Evolutionary conservation across 257 asterid species (phyloP), one percentile per base, ranked within the genome.

Genomic region (Jacaranda copaia): DNA sequence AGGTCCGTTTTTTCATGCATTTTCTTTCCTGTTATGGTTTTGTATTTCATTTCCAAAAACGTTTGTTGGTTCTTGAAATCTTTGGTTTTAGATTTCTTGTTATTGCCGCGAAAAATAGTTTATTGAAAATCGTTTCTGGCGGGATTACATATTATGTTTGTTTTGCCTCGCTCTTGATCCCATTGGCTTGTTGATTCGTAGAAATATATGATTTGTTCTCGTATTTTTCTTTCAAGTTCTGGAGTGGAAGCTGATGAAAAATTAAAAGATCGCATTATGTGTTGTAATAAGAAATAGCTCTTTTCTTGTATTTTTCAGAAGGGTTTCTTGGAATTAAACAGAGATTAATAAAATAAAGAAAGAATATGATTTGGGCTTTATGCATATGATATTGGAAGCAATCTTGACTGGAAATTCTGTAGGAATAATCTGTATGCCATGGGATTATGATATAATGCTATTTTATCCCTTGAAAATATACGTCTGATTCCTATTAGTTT

Each of bases 1-100:
- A 77, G 82, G 83, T 81, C 70, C 62, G 15, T 14, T 18, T 49
- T 61, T 61, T 9, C 14, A 16, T 53, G 75, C 35, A n/a, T 18
- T 74, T 67, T 38, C 0, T 40, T 39, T 65, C 18, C 48, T 32
- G 51, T 19, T 58, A 9, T 58, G 39, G 40, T 58, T 65, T 8
- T 65, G 55, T 43, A 12, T 43, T 32, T 77, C 3, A 12, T 46
- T 36, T 78, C 2, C 53, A 48, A 48, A 15, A 36, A 64, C 2
- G 20, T 67, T 6, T 12, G 58, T 5, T 5, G 68, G 38, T 14
- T 32, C 0, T 46, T 18, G 59, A 51, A 25, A 59, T 80, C 25
- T 68, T 72, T 43, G 62, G 59, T 14, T 25, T 25, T 25, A 25
- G 32, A 25, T 25, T 25, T 25, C 32, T 25, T 42, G 35, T 32